Conservation (phyloP, 441 rosid genomes). For the Corymbia citriodora region DNA sequence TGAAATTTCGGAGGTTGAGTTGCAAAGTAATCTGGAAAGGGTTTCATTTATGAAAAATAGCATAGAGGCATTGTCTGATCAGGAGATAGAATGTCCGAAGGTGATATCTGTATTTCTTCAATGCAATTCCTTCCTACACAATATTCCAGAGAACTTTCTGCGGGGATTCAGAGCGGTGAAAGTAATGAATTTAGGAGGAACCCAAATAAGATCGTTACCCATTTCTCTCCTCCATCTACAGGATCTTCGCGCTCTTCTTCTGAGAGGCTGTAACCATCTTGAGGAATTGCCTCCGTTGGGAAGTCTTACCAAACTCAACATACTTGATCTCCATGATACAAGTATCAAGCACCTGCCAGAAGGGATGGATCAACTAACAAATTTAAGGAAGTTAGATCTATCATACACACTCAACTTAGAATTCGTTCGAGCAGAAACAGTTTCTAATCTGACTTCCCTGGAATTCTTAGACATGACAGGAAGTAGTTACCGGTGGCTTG, state of each 20-base stretch:
- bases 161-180: neutral
- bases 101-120: neutral
- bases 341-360: neutral
- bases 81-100: neutral
- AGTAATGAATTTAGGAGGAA: neutral
- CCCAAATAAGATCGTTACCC: neutral
- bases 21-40: neutral
- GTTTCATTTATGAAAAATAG: neutral
- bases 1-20: conserved; percentile 14
- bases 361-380: neutral
- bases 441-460: neutral
- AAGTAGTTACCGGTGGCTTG: neutral
- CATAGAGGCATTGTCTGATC: neutral
- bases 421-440: neutral
- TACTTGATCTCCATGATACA: neutral
- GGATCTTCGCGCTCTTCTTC: neutral
- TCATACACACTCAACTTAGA: neutral
- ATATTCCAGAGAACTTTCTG: neutral
- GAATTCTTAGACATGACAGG: neutral
- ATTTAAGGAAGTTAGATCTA: neutral
- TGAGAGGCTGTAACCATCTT: neutral
- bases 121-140: neutral
- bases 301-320: neutral
- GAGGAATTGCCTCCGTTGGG: neutral
- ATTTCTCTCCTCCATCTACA: neutral